Evolutionary conservation across 257 asterid genomes (phyloP).

Genomic region (Solanum etuberosum): DNA sequence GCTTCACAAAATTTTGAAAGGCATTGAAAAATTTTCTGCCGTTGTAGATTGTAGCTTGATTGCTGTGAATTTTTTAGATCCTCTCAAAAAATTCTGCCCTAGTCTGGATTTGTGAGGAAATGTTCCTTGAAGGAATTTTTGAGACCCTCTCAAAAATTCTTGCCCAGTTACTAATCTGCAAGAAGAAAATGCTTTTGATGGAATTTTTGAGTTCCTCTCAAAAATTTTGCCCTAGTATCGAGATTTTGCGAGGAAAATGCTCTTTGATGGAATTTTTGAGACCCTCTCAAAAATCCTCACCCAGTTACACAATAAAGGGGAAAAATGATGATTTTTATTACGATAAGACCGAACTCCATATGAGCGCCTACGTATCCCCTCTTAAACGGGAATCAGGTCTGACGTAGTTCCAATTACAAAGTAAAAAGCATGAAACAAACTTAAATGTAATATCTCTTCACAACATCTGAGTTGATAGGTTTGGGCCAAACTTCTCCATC

Average conservation of each 20-base stretch:
- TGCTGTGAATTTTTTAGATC: no score
- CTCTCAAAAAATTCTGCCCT: not conserved
- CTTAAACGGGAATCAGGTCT: not conserved
- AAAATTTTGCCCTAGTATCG: not conserved
- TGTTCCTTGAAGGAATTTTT: no score
- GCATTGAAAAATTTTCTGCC: no score
- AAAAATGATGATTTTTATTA: no score
- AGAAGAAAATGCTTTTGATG: no score
- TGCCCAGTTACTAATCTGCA: not conserved
- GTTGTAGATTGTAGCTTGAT: no score
- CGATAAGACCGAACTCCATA: not conserved
- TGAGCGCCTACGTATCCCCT: not conserved
- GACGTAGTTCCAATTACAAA: not conserved
- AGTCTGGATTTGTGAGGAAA: not conserved
- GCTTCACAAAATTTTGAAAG: no score
- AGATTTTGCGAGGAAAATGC: not conserved
- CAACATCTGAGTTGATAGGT: no score
- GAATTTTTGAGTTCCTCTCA: not conserved
- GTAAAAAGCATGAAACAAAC: no score
- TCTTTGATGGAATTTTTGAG: not conserved
- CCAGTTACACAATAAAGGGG: not conserved
- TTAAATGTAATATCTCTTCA: not conserved
- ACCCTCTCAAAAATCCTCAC: not conserved
- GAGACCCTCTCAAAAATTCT: not conserved
- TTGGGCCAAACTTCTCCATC: not conserved